Evolutionary conservation across 1,284 basidiomycete species (phyloP).

Genomic region (Psilocybe mexicana): DNA sequence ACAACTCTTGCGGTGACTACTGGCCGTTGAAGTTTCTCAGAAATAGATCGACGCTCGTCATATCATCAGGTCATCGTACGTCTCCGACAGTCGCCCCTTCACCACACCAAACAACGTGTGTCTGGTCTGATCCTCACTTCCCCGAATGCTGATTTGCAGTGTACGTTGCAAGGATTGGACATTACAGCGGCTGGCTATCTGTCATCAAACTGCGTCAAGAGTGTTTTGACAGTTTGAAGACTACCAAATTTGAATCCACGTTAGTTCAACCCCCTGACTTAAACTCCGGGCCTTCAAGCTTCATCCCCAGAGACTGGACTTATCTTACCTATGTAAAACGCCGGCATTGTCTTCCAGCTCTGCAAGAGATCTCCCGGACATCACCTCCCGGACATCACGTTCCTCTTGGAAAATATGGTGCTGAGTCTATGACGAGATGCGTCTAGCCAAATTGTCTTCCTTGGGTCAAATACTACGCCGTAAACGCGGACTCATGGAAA

Average conservation of each 20-base stretch:
- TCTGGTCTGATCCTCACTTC: not conserved
- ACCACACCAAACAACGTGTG: not conserved
- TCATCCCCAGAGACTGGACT: not conserved
- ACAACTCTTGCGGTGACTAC: not conserved
- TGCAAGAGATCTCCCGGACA: not conserved
- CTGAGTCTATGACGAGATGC: not conserved
- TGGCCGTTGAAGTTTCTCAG: not conserved
- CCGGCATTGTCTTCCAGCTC: not conserved
- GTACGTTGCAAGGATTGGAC: not conserved
- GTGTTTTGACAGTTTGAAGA: not conserved
- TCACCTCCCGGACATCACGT: not conserved
- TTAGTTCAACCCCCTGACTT: not conserved
- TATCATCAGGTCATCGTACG: not conserved
- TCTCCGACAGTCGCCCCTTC: not conserved
- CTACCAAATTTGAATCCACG: not conserved
- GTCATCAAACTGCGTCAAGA: not conserved
- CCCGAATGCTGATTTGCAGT: not conserved
- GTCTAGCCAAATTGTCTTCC: not conserved
- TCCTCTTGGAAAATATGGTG: not conserved
- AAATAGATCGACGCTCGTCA: not conserved
- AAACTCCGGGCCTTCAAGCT: not conserved
- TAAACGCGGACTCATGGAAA: not conserved
- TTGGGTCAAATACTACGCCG: not conserved
- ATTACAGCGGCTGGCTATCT: not conserved
- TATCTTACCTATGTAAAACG: not conserved